phyloP scores from a whole-genome alignment of 495 filamentous ascomycete species.

The Friedmanniomyces simplex region DNA sequence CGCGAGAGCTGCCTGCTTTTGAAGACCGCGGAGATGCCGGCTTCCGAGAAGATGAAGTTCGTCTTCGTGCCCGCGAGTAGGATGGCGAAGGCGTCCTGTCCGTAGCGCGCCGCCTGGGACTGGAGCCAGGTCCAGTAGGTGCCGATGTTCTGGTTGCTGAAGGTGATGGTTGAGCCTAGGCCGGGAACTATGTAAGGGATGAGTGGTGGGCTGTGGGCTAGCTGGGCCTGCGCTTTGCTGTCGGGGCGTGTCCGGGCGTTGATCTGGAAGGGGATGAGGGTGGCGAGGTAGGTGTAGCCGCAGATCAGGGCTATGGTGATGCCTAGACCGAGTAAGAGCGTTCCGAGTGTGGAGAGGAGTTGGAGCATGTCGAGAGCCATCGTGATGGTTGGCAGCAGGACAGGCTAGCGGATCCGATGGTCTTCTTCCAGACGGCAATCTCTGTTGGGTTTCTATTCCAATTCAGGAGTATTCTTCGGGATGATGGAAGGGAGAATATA shows the following conservation, averaged over 20 bases:
- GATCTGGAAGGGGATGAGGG: neutral
- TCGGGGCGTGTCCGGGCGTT: neutral
- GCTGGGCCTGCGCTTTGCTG: neutral
- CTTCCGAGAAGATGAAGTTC: slow-evolving; percentile 2
- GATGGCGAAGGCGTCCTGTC: neutral
- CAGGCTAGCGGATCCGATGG: too few relatives aligned
- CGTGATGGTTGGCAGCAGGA: too few relatives aligned
- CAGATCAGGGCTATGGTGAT: neutral
- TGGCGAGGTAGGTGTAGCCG: neutral
- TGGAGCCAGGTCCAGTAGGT: neutral
- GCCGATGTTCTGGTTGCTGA: slow-evolving; percentile 4
- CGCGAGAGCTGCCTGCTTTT: neutral
- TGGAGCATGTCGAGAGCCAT: neutral
- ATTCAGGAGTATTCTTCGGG: too few relatives aligned
- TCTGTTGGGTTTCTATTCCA: too few relatives aligned
- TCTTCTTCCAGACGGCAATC: too few relatives aligned
- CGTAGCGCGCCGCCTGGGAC: neutral
- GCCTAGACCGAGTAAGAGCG: neutral
- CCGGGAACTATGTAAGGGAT: neutral
- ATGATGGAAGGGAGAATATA: too few relatives aligned
- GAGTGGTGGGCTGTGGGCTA: neutral
- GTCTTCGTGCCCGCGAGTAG: neutral
- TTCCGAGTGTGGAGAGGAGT: neutral
- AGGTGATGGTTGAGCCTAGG: slow-evolving; percentile 1
- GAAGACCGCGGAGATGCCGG: neutral